Evolutionary conservation across 1,284 basidiomycete genomes (phyloP).

Genomic region (Porodaedalea pini): DNA sequence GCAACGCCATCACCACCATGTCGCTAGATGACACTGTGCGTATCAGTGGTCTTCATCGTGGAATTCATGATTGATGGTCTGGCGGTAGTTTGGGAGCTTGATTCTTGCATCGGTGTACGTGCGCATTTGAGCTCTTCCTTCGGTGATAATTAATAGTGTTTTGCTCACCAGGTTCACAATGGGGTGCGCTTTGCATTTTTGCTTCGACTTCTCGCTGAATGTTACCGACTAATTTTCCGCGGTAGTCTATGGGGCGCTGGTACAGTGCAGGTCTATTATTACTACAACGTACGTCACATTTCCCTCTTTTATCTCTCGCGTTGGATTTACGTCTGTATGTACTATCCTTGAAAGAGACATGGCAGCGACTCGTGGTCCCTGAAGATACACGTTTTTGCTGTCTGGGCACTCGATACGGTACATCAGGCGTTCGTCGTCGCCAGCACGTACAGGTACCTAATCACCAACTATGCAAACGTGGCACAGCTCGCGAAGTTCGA

Average conservation of each 20-base stretch:
- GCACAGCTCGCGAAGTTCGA: not conserved
- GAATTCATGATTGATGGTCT: not conserved
- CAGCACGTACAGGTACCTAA: conserved; percentile 7
- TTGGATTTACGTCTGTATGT: not conserved
- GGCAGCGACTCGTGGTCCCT: not conserved
- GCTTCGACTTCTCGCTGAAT: no score
- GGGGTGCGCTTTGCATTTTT: conserved; percentile 2
- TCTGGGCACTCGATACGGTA: conserved; percentile 13
- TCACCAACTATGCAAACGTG: conserved; percentile 6
- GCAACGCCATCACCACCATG: not conserved
- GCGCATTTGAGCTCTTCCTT: not conserved
- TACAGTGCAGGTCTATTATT: conserved; percentile 13
- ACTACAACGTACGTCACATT: conserved; percentile 10
- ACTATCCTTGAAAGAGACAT: not conserved
- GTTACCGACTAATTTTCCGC: not conserved
- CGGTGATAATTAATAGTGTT: not conserved
- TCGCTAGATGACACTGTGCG: not conserved
- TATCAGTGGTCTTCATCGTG: not conserved
- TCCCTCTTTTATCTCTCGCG: not conserved
- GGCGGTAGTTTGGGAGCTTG: conserved; percentile 3
- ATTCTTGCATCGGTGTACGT: not conserved
- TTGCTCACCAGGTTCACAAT: conserved; percentile 6
- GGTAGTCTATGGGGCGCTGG: conserved; percentile 13
- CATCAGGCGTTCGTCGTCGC: conserved; percentile 13
- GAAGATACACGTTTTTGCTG: not conserved